These are phyloP conservation scores for Lachnellula cervina DNA, from an alignment of 2,329 filamentous ascomycete species.

Conservation along the genomic window DNA sequence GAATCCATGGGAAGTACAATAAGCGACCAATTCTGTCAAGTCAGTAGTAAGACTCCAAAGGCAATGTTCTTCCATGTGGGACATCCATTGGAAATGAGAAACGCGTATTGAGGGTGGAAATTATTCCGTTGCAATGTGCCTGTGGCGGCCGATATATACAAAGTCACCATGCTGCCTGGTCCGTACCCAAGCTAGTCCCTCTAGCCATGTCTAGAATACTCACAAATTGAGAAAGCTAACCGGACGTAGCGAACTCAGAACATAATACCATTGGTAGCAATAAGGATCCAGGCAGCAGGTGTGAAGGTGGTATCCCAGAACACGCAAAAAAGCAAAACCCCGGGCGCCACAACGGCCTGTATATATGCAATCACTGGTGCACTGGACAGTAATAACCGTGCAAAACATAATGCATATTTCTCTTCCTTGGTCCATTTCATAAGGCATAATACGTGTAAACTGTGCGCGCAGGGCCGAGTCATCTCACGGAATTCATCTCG, in stretches of 20 bases:
- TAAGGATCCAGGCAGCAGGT: constrained; percentile 30
- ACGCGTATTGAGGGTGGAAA: constrained; percentile 7
- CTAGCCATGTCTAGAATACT: constrained; percentile 18
- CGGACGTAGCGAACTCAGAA: constrained; percentile 7
- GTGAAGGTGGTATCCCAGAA: constrained; percentile 26
- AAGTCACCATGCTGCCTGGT: constrained; percentile 23
- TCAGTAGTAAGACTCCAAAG: not conserved
- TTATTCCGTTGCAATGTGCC: constrained; percentile 13
- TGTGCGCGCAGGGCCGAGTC: constrained; percentile 20
- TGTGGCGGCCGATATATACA: constrained; percentile 21
- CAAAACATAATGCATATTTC: constrained; percentile 18
- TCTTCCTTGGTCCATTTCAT: constrained; percentile 21
- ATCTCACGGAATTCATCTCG: constrained; percentile 17
- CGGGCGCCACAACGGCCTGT: constrained; percentile 27
- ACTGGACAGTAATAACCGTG: constrained; percentile 24
- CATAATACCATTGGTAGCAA: constrained; percentile 20
- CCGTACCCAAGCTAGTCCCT: constrained; percentile 14
- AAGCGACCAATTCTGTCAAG: not conserved
- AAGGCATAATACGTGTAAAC: constrained; percentile 23
- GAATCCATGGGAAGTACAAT: not conserved
- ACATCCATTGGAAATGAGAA: constrained; percentile 1
- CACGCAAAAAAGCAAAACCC: constrained; percentile 19
- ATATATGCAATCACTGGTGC: constrained; percentile 32
- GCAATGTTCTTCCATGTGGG: not conserved
- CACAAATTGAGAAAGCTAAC: constrained; percentile 15